Conservation (phyloP, 2,329 filamentous ascomycete genomes). For the Fusarium sp. region DNA sequence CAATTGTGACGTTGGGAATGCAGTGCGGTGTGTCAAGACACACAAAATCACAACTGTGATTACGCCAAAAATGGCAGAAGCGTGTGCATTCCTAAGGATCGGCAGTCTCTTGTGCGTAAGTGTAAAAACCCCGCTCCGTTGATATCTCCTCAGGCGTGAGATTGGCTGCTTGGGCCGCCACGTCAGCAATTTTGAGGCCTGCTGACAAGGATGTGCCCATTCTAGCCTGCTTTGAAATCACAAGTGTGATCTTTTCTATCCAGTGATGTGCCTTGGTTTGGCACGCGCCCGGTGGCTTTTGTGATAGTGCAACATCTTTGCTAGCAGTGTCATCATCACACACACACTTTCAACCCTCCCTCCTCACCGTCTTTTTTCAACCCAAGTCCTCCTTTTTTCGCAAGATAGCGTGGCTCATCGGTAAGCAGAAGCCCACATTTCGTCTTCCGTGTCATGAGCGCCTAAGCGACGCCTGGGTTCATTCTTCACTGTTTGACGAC, state of each 20-base stretch:
- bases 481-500: background rate
- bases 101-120: background rate
- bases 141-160: background rate
- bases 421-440: background rate
- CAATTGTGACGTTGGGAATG: background rate
- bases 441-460: background rate
- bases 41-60: slow-evolving; percentile 11
- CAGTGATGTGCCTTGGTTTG: background rate
- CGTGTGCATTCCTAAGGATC: background rate
- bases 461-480: background rate
- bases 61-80: background rate
- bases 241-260: background rate
- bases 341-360: slow-evolving; percentile 12
- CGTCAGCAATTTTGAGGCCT: slow-evolving; percentile 10
- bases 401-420: background rate
- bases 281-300: slow-evolving; percentile 7
- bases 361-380: slow-evolving; percentile 5
- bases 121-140: slow-evolving; percentile 4
- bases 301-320: background rate
- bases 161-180: background rate
- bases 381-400: background rate
- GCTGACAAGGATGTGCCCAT: background rate
- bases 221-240: slow-evolving; percentile 2
- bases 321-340: slow-evolving; percentile 7
- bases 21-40: slow-evolving; percentile 2